phyloP scores from a whole-genome alignment of 331 rosid genomes.

The Spiraea crenata region DNA sequence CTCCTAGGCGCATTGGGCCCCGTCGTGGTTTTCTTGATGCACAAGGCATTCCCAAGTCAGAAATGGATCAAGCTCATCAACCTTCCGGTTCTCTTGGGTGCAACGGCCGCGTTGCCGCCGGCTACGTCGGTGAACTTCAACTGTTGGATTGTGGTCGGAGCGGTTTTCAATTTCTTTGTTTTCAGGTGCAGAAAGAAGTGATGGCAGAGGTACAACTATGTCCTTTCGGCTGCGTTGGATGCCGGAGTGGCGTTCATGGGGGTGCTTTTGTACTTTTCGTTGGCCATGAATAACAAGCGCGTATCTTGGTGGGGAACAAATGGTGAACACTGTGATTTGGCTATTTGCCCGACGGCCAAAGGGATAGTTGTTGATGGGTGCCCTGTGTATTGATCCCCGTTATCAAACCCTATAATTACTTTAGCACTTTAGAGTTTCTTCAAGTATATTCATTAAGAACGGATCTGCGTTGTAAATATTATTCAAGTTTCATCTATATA shows the following conservation, averaged over 20 bases:
- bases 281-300: conserved; percentile 27
- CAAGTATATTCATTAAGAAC: background rate
- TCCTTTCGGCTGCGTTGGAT: conserved; percentile 41
- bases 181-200: conserved; percentile 31
- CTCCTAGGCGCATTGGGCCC: conserved; percentile 30
- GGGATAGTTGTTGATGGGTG: conserved; percentile 47
- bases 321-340: conserved; percentile 50
- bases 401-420: background rate
- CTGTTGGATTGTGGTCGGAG: conserved; percentile 32
- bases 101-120: conserved; percentile 37
- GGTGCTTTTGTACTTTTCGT: conserved; percentile 45
- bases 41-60: conserved; percentile 28
- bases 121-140: conserved; percentile 41
- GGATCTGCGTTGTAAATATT: background rate
- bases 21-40: conserved; percentile 26
- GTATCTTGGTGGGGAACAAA: conserved; percentile 57
- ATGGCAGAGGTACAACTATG: conserved; percentile 46
- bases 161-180: conserved; percentile 28
- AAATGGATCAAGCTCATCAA: conserved; percentile 30
- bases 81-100: conserved; percentile 38
- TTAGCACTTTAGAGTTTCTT: background rate
- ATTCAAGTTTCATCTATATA: background rate
- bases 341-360: conserved; percentile 55
- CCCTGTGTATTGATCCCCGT: conserved; percentile 29
- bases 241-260: conserved; percentile 42